Base-by-base conservation (phyloP, 2,329 filamentous ascomycete genomes). In the Colletotrichum musicola region DNA sequence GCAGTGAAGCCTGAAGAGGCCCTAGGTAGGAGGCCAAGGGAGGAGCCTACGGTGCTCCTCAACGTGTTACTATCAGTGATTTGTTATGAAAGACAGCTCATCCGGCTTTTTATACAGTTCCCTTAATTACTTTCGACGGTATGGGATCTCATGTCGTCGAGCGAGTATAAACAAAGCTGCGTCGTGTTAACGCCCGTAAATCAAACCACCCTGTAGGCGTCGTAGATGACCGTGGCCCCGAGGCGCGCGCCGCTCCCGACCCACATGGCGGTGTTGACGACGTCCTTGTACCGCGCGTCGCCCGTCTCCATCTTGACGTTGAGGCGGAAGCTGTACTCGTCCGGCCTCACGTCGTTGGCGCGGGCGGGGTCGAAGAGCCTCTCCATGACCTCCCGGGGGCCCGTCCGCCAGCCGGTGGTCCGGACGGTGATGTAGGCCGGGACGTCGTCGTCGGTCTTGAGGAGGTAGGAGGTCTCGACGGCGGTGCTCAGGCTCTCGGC, bases 281-380 rank as follows among this genome's bases (percentile, higher is more conserved):
- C 81, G 62, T 84, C 82, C 55, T 78, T 78, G 71, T 86, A 86
- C 35, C 84, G 79, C 73, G 83, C 81, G 74, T 86, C 84, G 3
- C 82, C 78, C 22, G 84, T 85, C 74, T 85, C 84, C 77, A 86
- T 82, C 18, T 82, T 83, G 66, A 83, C 80, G 65, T 84, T 84
- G 72, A 85, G 77, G 69, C 83, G 81, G 71, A 85, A 85, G 66
- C 81, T 82, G 71, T 86, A 86, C 62, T 80, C 79, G 14, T 80
- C 78, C 12, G 80, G 79, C 63, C 82, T 80, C 58, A 83, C 80
- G 63, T 79, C 75, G 72, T 80, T 80, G 51, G 79, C 75, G 49
- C 78, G 73, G 18, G 77, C 75, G 1, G 79, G 79, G 66, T 77
- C 79, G 35, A 83, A 76, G 54, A 83, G 74, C 54, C 77, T 75